A percentile compares a stretch with the other conserved stretches of the same genome.
Evolutionary conservation across 2,329 filamentous ascomycete genomes (phyloP).

Genomic region (Colletotrichum magnum): DNA sequence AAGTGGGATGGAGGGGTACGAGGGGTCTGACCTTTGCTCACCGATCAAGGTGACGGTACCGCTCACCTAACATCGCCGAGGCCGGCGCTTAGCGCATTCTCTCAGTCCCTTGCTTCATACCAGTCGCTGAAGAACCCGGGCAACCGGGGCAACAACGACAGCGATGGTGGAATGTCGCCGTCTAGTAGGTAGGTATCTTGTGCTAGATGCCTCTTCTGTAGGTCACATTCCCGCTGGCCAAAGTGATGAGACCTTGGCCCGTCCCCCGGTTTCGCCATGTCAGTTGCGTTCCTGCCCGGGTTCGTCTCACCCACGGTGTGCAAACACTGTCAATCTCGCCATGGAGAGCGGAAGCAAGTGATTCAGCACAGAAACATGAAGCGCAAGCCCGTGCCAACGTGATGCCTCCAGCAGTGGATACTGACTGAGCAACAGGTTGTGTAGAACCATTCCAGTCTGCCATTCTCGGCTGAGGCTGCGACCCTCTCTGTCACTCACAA

Average conservation of each 20-base stretch:
- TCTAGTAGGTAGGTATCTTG: too few species aligned
- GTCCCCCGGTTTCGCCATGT: too few species aligned
- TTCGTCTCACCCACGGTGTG: too few species aligned
- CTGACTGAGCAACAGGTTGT: not conserved
- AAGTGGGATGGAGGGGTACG: constrained; percentile 17
- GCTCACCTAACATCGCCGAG: constrained; percentile 34
- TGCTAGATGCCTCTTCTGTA: too few species aligned
- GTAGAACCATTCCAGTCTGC: not conserved
- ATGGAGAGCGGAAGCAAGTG: too few species aligned
- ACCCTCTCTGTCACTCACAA: not conserved
- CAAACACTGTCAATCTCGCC: too few species aligned
- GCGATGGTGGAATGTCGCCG: not conserved
- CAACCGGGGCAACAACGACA: constrained; percentile 17
- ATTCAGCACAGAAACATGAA: too few species aligned
- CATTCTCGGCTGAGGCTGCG: not conserved
- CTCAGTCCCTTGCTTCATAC: constrained; percentile 5
- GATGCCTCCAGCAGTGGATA: too few species aligned
- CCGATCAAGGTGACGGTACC: constrained; percentile 27
- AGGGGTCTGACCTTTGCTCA: constrained; percentile 32
- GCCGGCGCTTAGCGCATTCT: constrained; percentile 19
- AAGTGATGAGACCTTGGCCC: too few species aligned
- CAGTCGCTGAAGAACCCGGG: constrained; percentile 11
- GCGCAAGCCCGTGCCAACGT: too few species aligned
- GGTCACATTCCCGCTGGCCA: not conserved
- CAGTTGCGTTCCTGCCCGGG: too few species aligned